These are phyloP conservation scores for Ophiostoma ulmi DNA, from an alignment of 2,329 filamentous ascomycete genomes.

Conservation along the genomic window DNA sequence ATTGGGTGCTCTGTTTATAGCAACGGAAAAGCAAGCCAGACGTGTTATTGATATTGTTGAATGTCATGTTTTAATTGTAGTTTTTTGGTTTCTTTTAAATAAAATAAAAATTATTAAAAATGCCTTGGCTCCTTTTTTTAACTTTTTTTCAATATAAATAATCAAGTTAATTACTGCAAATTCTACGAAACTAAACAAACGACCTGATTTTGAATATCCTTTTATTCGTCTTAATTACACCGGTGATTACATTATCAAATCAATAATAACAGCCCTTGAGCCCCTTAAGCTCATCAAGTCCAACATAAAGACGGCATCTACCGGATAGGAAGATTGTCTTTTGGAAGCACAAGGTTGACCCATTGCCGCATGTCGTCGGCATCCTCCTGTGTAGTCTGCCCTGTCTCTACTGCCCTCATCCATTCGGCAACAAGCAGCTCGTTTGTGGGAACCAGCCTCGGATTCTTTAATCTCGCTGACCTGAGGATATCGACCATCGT, in stretches of 20 bases:
- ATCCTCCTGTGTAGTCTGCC: not conserved
- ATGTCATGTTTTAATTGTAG: no score
- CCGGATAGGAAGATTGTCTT: not conserved
- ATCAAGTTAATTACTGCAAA: no score
- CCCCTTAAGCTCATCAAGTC: no score
- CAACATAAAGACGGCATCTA: not conserved
- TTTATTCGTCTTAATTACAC: no score
- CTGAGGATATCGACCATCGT: slow-evolving; percentile 46
- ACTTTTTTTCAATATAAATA: no score
- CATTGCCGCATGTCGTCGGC: not conserved
- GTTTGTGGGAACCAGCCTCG: not conserved
- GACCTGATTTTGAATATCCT: no score
- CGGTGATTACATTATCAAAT: no score
- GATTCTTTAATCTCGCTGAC: slow-evolving; percentile 25
- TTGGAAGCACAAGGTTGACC: not conserved
- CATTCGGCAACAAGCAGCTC: not conserved
- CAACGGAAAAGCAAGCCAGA: slow-evolving; percentile 10
- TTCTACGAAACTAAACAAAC: no score
- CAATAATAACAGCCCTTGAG: no score
- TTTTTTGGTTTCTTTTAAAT: not conserved
- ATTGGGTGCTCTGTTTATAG: slow-evolving; percentile 4
- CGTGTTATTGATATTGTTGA: not conserved
- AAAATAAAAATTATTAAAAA: no score
- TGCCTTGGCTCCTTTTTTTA: no score
- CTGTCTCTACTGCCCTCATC: not conserved